Evolutionary conservation across 345 rosid species (phyloP).

Genomic region (Brassica carinata): DNA sequence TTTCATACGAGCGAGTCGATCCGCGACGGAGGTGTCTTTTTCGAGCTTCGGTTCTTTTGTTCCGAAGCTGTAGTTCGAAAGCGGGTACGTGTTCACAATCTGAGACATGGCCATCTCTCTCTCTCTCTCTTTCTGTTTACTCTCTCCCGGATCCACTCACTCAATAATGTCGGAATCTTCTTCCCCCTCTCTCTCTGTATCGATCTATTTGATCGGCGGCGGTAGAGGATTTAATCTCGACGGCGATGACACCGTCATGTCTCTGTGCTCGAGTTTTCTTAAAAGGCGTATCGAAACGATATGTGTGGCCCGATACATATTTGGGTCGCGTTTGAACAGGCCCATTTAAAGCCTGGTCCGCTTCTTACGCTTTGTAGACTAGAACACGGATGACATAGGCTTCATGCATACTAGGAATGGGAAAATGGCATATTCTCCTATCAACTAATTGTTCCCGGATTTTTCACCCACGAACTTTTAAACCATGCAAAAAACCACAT

Average conservation of each 20-base stretch:
- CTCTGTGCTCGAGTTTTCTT: neutral
- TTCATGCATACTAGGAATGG: constrained; percentile 48
- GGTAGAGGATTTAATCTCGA: neutral
- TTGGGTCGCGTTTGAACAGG: neutral
- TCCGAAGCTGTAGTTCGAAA: constrained; percentile 92
- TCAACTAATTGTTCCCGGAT: too few relatives aligned
- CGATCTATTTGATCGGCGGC: constrained; percentile 17
- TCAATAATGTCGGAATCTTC: neutral
- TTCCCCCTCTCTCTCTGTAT: neutral
- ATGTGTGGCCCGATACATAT: neutral
- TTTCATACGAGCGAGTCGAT: constrained; percentile 99
- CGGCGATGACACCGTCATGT: constrained; percentile 11
- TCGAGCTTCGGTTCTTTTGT: constrained; percentile 97
- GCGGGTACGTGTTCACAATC: constrained; percentile 87
- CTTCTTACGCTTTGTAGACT: neutral
- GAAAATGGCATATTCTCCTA: too few relatives aligned
- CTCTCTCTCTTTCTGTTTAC: neutral
- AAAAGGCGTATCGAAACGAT: neutral
- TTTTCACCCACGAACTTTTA: too few relatives aligned
- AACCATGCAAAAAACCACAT: too few relatives aligned
- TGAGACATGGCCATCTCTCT: constrained; percentile 67
- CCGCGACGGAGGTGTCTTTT: constrained; percentile 94
- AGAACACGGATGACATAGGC: constrained; percentile 50
- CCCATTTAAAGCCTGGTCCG: constrained; percentile 5
- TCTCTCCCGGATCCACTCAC: neutral